A percentile compares a stretch with the other conserved stretches of the same genome.
Evolutionary conservation across 176 grass and related monocot genomes (phyloP).

Genomic region (Melocanna baccifera): DNA sequence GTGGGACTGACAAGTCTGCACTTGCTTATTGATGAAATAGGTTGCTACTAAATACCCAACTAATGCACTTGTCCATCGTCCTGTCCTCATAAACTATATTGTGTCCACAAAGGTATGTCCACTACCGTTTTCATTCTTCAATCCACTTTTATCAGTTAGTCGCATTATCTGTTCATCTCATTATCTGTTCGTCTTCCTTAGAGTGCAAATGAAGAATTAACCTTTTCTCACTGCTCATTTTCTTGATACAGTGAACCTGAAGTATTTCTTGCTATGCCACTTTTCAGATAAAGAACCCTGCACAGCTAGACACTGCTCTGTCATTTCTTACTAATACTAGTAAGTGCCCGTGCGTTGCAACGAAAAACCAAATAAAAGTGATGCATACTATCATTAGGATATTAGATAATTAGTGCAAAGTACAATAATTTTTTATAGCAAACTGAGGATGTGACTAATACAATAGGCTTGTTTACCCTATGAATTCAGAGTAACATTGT

Average conservation of each 20-base stretch:
- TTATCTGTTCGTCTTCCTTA: background rate
- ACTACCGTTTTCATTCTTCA: background rate
- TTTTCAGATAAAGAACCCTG: conserved; percentile 80
- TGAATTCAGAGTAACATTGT: too few species aligned
- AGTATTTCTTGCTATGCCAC: background rate
- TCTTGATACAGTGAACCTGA: background rate
- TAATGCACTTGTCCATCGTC: conserved; percentile 80
- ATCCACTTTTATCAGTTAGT: too few species aligned
- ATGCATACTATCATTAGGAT: too few species aligned
- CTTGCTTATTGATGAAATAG: conserved; percentile 44
- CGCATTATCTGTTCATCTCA: too few species aligned
- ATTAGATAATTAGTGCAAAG: too few species aligned
- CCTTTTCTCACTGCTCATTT: conserved; percentile 4
- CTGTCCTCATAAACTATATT: conserved; percentile 65
- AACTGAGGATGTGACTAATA: too few species aligned
- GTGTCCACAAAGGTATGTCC: conserved; percentile 59
- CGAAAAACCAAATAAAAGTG: too few species aligned
- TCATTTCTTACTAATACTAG: conserved; percentile 64
- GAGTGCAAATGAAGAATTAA: background rate
- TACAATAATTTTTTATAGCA: too few species aligned
- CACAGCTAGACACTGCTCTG: conserved; percentile 79
- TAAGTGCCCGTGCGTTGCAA: too few species aligned
- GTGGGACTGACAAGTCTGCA: background rate
- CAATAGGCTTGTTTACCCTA: too few species aligned
- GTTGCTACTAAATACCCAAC: conserved; percentile 85